phyloP scores from a whole-genome alignment of 1,284 basidiomycete species.

The Bondarzewia mesenterica region DNA sequence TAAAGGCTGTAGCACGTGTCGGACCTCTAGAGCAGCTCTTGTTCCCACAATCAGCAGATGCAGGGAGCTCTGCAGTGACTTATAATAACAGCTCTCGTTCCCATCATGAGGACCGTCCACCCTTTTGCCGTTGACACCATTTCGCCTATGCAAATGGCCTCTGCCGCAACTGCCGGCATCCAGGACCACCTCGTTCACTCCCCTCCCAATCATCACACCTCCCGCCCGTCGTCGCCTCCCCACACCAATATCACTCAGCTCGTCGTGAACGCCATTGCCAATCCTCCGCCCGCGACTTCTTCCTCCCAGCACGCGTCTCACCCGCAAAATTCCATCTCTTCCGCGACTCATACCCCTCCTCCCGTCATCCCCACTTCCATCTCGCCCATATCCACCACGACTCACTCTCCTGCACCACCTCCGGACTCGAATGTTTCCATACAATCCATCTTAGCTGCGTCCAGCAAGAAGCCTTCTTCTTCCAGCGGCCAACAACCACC shows the following conservation, averaged over 20 bases:
- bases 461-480: constrained; percentile 22
- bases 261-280: constrained; percentile 30
- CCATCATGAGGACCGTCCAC: too few relatives aligned
- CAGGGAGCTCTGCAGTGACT: too few relatives aligned
- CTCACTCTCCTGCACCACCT: constrained; percentile 8
- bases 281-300: constrained; percentile 20
- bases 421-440: constrained; percentile 51
- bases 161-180: too few relatives aligned
- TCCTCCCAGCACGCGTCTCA: constrained; percentile 25
- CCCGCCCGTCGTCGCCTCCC: constrained; percentile 29
- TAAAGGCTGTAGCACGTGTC: too few relatives aligned
- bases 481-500: constrained; percentile 30
- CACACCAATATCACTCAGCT: constrained; percentile 28
- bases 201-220: constrained; percentile 26
- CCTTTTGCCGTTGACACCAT: too few relatives aligned
- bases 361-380: constrained; percentile 10
- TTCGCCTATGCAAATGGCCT: too few relatives aligned
- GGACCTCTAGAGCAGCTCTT: too few relatives aligned
- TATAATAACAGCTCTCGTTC: too few relatives aligned
- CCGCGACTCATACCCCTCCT: constrained; percentile 9
- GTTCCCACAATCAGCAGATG: too few relatives aligned
- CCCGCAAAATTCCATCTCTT: constrained; percentile 22
- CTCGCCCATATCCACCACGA: constrained; percentile 9
- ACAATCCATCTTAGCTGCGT: constrained; percentile 52
- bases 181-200: constrained; percentile 23